A percentile compares a stretch with the other conserved stretches of the same genome.
Evolutionary conservation across 169 alveolate genomes (phyloP).

Genomic region (Blepharisma undulans): DNA sequence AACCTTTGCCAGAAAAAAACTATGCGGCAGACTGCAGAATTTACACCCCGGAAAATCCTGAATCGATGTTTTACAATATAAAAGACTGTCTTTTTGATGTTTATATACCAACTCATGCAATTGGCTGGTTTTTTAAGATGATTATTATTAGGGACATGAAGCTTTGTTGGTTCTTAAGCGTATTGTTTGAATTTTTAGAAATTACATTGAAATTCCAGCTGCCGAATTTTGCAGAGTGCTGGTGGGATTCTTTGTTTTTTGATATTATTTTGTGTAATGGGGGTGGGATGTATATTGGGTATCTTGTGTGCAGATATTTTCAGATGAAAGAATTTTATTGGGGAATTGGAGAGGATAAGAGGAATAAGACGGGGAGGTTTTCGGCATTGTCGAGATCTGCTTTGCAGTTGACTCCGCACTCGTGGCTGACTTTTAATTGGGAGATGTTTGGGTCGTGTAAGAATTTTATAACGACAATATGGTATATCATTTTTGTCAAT

Average conservation of each 20-base stretch:
- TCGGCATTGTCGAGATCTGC: not conserved
- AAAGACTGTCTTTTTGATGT: conserved; percentile 75
- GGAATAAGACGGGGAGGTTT: conserved; percentile 1
- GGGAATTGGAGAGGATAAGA: conserved; percentile 44
- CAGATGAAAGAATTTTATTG: conserved; percentile 30
- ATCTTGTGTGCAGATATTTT: conserved; percentile 26
- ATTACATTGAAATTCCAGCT: conserved; percentile 88
- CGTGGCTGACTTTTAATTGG: conserved; percentile 66
- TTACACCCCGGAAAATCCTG: conserved; percentile 77
- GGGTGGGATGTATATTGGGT: conserved; percentile 79
- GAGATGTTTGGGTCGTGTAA: conserved; percentile 62
- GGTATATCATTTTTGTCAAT: conserved; percentile 69
- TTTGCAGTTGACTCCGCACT: conserved; percentile 48
- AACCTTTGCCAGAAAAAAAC: conserved; percentile 75
- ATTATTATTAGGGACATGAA: conserved; percentile 85
- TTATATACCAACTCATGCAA: conserved; percentile 84
- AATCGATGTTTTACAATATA: conserved; percentile 58
- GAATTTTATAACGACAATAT: conserved; percentile 64
- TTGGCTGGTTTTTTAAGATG: conserved; percentile 90
- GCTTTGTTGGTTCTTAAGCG: conserved; percentile 78
- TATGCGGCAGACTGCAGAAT: conserved; percentile 87
- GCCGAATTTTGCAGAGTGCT: conserved; percentile 92
- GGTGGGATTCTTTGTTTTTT: conserved; percentile 92
- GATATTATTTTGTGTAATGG: conserved; percentile 85
- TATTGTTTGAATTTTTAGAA: conserved; percentile 87